Evolutionary conservation across 2,329 filamentous ascomycete species (phyloP), one percentile per base, ranked within the genome.

Genomic region (Apiospora hydei): DNA sequence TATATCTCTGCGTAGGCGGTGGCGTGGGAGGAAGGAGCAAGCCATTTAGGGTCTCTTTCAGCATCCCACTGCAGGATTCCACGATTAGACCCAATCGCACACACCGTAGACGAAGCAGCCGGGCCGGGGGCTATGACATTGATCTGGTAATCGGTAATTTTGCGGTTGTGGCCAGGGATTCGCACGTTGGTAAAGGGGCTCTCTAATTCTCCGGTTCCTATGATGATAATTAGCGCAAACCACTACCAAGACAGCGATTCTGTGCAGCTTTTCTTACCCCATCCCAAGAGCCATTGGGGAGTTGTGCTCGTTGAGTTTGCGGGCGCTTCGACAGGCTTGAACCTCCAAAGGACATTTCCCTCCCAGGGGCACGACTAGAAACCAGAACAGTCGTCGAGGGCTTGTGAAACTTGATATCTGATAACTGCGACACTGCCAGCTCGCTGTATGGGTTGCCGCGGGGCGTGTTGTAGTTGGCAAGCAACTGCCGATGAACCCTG

Each of bases 351-450:
- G 82, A 80, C 74, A 81, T 21, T 72, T 79, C 57, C 74, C 73
- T 16, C 76, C 79, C 70, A 2, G 82, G 80, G 21, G 79, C 77
- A 0, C 82, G 77, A 8, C 84, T 84, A 5, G 86, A 84, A 43
- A 87, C 70, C 6, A 88, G 77, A 4, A 88, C 77, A 51, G 78
- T 82, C 71, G 83, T 79, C 1, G 83, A 83, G 6, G 83, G 78
- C 5, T 79, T 75, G 70, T 87, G 84, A 70, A 86, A 88, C 71
- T 83, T 82, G 74, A 89, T 84, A 6, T 85, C 85, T 11, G 85
- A 85, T 70, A 86, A 81, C 57, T 84, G 79, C 8, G 79, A 78
- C 18, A 81, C 79, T n/a, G 77, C 76, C 77, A 82, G 78, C 74
- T 86, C 84, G 18, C 64, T 3, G 76, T 77, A 70, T 68, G 78